Evolutionary conservation across 2,329 filamentous ascomycete species (phyloP).

Genomic region (Thielaviopsis euricoi): DNA sequence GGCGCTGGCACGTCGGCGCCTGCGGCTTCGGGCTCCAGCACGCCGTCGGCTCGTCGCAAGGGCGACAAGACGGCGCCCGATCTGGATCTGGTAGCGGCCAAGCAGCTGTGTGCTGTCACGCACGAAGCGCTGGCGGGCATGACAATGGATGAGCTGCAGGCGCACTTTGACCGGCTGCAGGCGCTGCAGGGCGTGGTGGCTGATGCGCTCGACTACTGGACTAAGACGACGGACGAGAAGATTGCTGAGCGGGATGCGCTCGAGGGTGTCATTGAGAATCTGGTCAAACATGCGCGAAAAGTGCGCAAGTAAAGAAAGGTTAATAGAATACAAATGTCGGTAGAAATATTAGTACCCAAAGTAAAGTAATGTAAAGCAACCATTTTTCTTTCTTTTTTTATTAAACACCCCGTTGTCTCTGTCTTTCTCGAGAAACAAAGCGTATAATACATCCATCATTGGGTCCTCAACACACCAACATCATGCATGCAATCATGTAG

Average conservation of each 20-base stretch:
- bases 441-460: no score
- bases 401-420: no score
- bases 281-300: slow-evolving; percentile 81
- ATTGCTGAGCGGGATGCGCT: slow-evolving; percentile 84
- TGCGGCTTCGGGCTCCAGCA: background rate
- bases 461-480: no score
- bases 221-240: slow-evolving; percentile 69
- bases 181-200: slow-evolving; percentile 55
- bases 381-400: no score
- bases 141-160: slow-evolving; percentile 57
- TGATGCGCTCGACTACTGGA: slow-evolving; percentile 74
- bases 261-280: slow-evolving; percentile 90
- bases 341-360: no score
- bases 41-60: slow-evolving; percentile 27
- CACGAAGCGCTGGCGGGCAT: slow-evolving; percentile 67
- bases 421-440: no score
- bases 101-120: slow-evolving; percentile 67
- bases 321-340: background rate
- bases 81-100: slow-evolving; percentile 63
- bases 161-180: slow-evolving; percentile 54
- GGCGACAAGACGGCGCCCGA: slow-evolving; percentile 54
- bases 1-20: no score
- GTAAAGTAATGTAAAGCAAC: no score
- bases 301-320: slow-evolving; percentile 48
- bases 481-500: no score